Evolutionary conservation across 805 yeast species (phyloP).

Genomic region (Pichia rugopelliculosa): DNA sequence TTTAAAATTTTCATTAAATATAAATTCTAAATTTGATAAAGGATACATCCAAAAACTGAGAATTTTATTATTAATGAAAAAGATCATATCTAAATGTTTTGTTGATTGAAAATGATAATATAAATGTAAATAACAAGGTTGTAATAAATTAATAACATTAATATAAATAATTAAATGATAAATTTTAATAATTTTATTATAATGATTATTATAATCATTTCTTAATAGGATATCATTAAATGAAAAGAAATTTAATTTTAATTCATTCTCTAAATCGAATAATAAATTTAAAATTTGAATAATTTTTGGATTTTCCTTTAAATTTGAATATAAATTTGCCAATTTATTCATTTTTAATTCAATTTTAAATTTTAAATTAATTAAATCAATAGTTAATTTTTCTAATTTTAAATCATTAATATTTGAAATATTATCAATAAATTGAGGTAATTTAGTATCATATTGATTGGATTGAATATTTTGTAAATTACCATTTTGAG

Average conservation of each 20-base stretch:
- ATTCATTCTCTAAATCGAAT: constrained; percentile 30
- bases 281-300: constrained; percentile 30
- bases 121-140: constrained; percentile 33
- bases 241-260: constrained; percentile 27
- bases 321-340: constrained; percentile 32
- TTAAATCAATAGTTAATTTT: constrained; percentile 29
- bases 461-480: constrained; percentile 33
- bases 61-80: constrained; percentile 32
- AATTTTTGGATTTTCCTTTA: constrained; percentile 34
- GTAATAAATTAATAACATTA: constrained; percentile 28
- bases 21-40: constrained; percentile 28
- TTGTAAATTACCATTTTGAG: constrained; percentile 42
- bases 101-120: constrained; percentile 27
- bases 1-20: constrained; percentile 24
- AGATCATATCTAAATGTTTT: constrained; percentile 29
- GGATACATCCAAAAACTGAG: constrained; percentile 26
- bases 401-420: constrained; percentile 34
- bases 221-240: constrained; percentile 23
- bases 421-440: constrained; percentile 28
- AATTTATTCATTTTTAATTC: constrained; percentile 29
- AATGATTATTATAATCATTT: constrained; percentile 14
- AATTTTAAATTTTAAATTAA: constrained; percentile 25
- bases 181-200: constrained; percentile 19
- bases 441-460: constrained; percentile 46
- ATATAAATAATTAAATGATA: constrained; percentile 17